These are phyloP conservation scores for Metschnikowia vanudenii DNA, from an alignment of 805 yeast species.

Conservation along the genomic window DNA sequence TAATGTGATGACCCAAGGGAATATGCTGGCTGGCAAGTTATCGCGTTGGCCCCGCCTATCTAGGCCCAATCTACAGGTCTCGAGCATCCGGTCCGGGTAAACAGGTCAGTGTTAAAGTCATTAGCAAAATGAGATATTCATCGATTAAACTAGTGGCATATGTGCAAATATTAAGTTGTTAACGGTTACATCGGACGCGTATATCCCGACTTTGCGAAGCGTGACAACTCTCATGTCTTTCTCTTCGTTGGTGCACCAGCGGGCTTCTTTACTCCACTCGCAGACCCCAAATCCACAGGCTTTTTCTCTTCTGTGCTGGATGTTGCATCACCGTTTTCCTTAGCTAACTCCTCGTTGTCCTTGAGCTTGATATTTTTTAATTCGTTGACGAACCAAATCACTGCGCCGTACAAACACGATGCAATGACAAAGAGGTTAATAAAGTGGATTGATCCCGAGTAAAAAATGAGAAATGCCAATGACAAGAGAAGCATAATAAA, in stretches of 20 bases:
- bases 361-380: slow-evolving; percentile 49
- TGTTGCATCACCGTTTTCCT: slow-evolving; percentile 19
- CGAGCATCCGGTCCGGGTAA: neutral
- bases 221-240: slow-evolving; percentile 10
- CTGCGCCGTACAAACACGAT: slow-evolving; percentile 66
- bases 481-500: slow-evolving; percentile 63
- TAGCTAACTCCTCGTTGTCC: slow-evolving; percentile 40
- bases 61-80: neutral
- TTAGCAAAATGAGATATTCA: too few species aligned
- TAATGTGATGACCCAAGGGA: too few species aligned
- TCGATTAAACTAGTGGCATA: too few species aligned
- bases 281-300: slow-evolving; percentile 13
- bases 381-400: slow-evolving; percentile 87
- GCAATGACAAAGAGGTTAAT: slow-evolving; percentile 56
- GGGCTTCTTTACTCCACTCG: slow-evolving; percentile 6
- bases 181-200: neutral
- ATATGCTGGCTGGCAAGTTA: too few species aligned
- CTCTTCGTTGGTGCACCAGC: slow-evolving; percentile 14
- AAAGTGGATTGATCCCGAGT: slow-evolving; percentile 68
- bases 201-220: neutral
- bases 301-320: slow-evolving; percentile 12
- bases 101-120: too few species aligned
- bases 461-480: slow-evolving; percentile 54
- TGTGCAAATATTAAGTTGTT: too few species aligned
- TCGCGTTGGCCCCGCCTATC: neutral